Evolutionary conservation across 2,329 filamentous ascomycete species (phyloP), one percentile per base, ranked within the genome.

Genomic region (Colletotrichum lupini): DNA sequence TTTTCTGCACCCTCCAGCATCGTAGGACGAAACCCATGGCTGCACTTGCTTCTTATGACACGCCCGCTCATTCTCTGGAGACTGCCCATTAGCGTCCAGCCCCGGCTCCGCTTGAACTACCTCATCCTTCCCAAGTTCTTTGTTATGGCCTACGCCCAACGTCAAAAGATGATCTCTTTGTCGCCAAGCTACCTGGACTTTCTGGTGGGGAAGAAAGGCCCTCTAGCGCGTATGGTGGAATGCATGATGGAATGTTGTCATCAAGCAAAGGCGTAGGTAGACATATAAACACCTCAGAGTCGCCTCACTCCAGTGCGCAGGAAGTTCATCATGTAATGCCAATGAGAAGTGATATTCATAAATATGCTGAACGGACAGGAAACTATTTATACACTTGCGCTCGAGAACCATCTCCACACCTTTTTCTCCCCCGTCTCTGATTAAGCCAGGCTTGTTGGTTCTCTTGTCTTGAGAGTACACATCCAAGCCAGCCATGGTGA

Each of bases 311-410:
- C 1, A 12, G 22, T 26, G 11, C 9, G 22, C 3, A 22, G n/a
- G 16, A n/a, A 1, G 11, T 14, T 46, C 8, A 57, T 14, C 49
- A 22, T 22, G 7, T 4, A 12, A 12, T 49, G 53, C 24, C 24
- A 49, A 46, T 57, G 32, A 78, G 37, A 63, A 74, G 62, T 74
- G 72, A 67, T 73, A 57, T 72, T 72, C 42, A 28, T 49, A 53
- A 74, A 35, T 62, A 49, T 37, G 28, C 5, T 55, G 6, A 67
- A 67, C 72, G 67, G 49, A 68, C 57, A 72, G 61, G 60, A 72
- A 67, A 74, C 37, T 72, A 67, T 74, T 37, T 74, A 62, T 72
- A 72, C 68, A 72, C 49, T 63, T 35, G 52, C 59, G 58, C 72
- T 72, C 68, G 59, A 58, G 52, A 72, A 58, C 30, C 65, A 49